A percentile compares a stretch with the other conserved stretches of the same genome.
Evolutionary conservation across 306 rosid genomes (phyloP).

Genomic region (Inga oerstediana): DNA sequence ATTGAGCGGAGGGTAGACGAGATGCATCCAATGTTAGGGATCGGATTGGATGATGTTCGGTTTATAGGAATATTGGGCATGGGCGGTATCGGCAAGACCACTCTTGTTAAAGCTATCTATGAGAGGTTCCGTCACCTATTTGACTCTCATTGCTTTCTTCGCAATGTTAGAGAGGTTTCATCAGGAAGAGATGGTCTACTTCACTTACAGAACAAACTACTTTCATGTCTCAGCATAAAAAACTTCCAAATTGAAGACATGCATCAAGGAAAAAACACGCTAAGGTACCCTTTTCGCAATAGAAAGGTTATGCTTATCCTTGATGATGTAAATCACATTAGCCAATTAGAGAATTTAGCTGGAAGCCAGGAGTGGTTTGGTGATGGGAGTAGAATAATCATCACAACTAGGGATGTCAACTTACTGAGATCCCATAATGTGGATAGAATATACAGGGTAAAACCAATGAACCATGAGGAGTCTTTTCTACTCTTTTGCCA

Average conservation of each 20-base stretch:
- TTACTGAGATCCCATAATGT: no score
- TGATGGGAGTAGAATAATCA: no score
- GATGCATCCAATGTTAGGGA: no score
- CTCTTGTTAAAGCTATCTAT: neutral
- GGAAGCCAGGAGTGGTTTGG: neutral
- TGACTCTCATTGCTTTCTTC: neutral
- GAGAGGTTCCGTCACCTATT: neutral
- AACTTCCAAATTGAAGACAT: neutral
- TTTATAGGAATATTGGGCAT: neutral
- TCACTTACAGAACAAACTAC: neutral
- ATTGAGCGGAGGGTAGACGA: no score
- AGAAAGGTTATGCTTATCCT: neutral
- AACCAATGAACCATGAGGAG: no score
- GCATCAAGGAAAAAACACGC: neutral
- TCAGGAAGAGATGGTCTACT: neutral
- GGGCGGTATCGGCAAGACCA: neutral
- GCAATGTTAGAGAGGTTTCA: neutral
- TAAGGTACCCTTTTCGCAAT: neutral
- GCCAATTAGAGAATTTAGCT: neutral
- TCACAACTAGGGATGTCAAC: no score
- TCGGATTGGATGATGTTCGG: no score
- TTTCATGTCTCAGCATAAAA: neutral
- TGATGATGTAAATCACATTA: neutral
- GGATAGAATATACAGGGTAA: no score
- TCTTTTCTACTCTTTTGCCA: no score